Evolutionary conservation across 2,329 filamentous ascomycete species (phyloP), one percentile per base, ranked within the genome.

Genomic region (Zymoseptoria crescenta): DNA sequence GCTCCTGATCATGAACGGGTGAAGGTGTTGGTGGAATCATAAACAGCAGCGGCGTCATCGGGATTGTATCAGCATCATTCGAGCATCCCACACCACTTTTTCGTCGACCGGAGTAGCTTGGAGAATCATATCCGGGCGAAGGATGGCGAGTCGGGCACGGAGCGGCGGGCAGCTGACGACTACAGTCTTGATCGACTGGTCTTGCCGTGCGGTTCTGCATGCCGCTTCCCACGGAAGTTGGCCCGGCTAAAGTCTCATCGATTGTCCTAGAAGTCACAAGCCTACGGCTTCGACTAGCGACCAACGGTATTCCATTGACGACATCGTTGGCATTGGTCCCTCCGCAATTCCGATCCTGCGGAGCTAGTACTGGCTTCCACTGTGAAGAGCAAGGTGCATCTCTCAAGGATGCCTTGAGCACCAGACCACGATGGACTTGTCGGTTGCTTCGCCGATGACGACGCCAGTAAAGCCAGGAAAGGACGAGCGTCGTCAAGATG

Each of bases 381-480:
- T 24, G 24, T 24, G 24, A 24, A 24, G 24, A 4, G 24, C 24
- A 24, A 24, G 24, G 24, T 4, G 24, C 24, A 24, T 24, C 24
- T 24, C 24, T 24, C 24, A 24, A 24, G 24, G 24, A 24, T 24
- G 24, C 24, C 24, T 24, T 24, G 24, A 24, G 24, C 24, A 24
- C 24, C 24, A 24, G 24, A 24, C 24, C 24, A 24, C 24, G 24
- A 4, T 24, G 24, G 2, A 24, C 24, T 24, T 16, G 35, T 13
- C 35, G 35, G 5, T 45, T 13, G 7, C 35, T 13, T 45, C 35
- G 35, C n/a, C 54, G 41, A n/a, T n/a, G 53, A 29, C 61, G 56
- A 4, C 56, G 30, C 29, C 54, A 55, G 24, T 45, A 55, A 48
- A 57, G 54, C 56, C 58, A 58, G 24, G 52, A 56, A 24, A 62